These are phyloP conservation scores for Yamadazyma membranifaciens DNA, from an alignment of 1,139 yeast species.

Conservation along the genomic window DNA sequence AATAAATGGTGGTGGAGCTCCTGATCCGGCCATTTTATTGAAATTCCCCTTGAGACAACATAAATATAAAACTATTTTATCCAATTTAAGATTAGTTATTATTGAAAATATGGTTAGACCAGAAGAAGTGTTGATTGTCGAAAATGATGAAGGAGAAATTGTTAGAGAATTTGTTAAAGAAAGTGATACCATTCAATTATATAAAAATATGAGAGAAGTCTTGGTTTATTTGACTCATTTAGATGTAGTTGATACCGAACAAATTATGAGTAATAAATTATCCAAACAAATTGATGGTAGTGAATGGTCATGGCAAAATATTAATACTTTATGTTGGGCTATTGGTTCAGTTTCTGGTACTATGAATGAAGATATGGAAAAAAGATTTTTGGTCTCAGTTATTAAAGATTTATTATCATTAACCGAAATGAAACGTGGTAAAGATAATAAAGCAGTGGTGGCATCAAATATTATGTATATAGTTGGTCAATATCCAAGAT, in stretches of 20 bases:
- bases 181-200: conserved; percentile 92
- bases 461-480: conserved; percentile 99
- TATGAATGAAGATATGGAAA: conserved; percentile 97
- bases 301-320: conserved; percentile 99
- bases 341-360: conserved; percentile 98
- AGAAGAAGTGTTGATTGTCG: conserved; percentile 94
- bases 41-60: conserved; percentile 85
- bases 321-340: conserved; percentile 98
- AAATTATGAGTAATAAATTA: conserved; percentile 87
- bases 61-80: conserved; percentile 69
- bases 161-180: conserved; percentile 97
- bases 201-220: conserved; percentile 94
- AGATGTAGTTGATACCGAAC: conserved; percentile 91
- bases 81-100: conserved; percentile 82
- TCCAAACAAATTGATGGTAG: conserved; percentile 91
- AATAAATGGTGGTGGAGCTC: conserved; percentile 62
- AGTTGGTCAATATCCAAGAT: conserved; percentile 98
- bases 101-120: conserved; percentile 98
- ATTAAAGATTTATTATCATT: conserved; percentile 87
- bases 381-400: conserved; percentile 86
- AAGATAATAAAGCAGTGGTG: conserved; percentile 97
- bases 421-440: conserved; percentile 95
- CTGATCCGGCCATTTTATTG: conserved; percentile 75
- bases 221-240: conserved; percentile 92
- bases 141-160: conserved; percentile 98